phyloP scores from a whole-genome alignment of 2,329 filamentous ascomycete genomes.

The Basipetospora chlamydospora region DNA sequence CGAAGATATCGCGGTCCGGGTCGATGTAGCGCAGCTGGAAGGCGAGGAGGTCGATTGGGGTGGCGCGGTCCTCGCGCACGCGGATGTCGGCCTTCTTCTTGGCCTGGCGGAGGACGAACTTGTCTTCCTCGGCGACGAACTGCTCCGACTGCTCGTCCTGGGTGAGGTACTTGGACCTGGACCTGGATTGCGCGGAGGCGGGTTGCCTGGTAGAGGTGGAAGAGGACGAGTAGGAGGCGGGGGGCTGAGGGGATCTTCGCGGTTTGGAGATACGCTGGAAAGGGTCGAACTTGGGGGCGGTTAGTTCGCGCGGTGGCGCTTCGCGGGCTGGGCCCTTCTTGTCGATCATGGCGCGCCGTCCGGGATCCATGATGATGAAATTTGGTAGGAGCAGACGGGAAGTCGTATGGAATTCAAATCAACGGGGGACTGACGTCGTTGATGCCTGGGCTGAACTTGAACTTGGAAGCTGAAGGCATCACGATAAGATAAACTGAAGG shows the following conservation, averaged over 20 bases:
- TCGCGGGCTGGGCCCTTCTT: conserved; percentile 25
- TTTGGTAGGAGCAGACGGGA: no score
- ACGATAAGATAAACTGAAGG: no score
- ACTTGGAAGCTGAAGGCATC: no score
- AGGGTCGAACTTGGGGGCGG: conserved; percentile 39
- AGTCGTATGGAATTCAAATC: no score
- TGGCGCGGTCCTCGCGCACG: conserved; percentile 78
- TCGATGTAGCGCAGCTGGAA: conserved; percentile 86
- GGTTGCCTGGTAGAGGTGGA: neutral
- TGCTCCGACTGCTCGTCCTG: conserved; percentile 64
- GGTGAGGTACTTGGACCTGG: conserved; percentile 38
- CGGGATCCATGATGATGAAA: conserved; percentile 41
- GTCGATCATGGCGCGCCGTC: conserved; percentile 37
- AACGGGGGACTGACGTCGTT: no score
- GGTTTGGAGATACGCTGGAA: conserved; percentile 43
- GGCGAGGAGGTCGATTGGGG: conserved; percentile 84
- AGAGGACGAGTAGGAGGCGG: neutral
- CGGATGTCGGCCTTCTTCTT: conserved; percentile 97
- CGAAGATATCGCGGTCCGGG: conserved; percentile 67
- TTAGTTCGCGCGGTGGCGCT: conserved; percentile 37
- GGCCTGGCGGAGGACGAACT: conserved; percentile 87
- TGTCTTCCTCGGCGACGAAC: conserved; percentile 90
- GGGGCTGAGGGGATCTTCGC: conserved; percentile 15
- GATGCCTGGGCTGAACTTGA: no score
- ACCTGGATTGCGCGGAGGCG: conserved; percentile 11